Evolutionary conservation across 1,284 basidiomycete species (phyloP), one percentile per base, ranked within the genome.

Genomic region (Athelia sp.): DNA sequence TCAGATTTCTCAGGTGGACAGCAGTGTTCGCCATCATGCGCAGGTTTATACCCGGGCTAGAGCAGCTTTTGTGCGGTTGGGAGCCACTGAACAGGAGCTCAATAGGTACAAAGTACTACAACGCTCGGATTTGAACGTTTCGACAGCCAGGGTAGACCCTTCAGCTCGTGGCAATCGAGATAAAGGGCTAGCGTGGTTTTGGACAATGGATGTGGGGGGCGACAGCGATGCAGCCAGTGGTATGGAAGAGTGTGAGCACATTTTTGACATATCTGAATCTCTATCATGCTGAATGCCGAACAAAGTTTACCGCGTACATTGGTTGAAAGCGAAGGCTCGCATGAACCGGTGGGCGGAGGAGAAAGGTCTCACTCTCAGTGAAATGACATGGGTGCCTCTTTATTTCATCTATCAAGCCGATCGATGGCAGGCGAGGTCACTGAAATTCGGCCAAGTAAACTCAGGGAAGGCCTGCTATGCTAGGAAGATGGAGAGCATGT

Each of bases 291-390:
- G 19, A 44, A 6, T 15, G 18, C 8, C 4, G 10, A 22, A 4
- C 19, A n/a, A 4, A 44, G 43, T 44, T n/a, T 44, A 44, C 24
- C 21, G 24, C 15, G 43, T 44, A 6, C 43, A 44, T n/a, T 44
- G 43, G 43, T n/a, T 44, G 43, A 44, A 44, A 23, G 43, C 43
- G 18, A 44, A 44, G 19, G 4, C 43, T 26, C 18, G 43, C 9
- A n/a, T n/a, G 15, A 22, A 44, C 23, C 43, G 43, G 9, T 44
- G 43, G 43, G 15, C 6, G 15, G 43, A 44, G 43, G 43, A 44
- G 36, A n/a, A 21, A n/a, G 6, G 18, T 44, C 22, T 26, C 15
- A 21, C 23, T 8, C 15, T n/a, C 6, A 22, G 8, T 10, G 43
- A 26, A 44, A 26, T 44, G 43, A 21, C 9, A 22, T 44, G 43